These are phyloP conservation scores for Eucalyptus pauciflora DNA, from an alignment of 345 rosid genomes.

Conservation along the genomic window DNA sequence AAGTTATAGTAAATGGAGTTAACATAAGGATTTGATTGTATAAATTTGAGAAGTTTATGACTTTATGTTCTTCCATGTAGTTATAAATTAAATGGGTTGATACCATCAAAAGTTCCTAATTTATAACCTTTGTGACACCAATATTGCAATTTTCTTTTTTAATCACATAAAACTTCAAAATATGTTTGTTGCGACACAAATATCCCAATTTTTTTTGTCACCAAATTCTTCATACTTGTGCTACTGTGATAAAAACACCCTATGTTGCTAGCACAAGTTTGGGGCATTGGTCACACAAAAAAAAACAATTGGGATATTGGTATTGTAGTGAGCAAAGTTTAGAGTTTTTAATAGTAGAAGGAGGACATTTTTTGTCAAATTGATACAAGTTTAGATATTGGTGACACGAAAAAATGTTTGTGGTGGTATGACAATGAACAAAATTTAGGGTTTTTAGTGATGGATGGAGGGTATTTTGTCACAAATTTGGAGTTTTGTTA, in stretches of 20 bases:
- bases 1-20: too few species aligned
- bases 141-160: neutral
- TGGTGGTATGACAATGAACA: neutral
- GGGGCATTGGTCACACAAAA: neutral
- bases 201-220: neutral
- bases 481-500: neutral
- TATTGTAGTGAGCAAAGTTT: neutral
- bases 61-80: neutral
- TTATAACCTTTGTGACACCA: neutral
- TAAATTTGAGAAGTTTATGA: neutral
- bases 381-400: neutral
- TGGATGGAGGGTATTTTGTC: neutral
- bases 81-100: neutral
- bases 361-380: neutral
- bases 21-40: neutral
- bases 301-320: neutral
- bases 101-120: neutral
- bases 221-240: neutral
- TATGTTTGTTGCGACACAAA: neutral
- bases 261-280: neutral
- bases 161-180: neutral
- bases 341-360: neutral
- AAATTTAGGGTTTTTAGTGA: neutral
- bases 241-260: neutral
- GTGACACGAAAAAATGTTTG: neutral